Base-by-base conservation (phyloP, 2,329 filamentous ascomycete genomes). In the Fusarium redolens region DNA sequence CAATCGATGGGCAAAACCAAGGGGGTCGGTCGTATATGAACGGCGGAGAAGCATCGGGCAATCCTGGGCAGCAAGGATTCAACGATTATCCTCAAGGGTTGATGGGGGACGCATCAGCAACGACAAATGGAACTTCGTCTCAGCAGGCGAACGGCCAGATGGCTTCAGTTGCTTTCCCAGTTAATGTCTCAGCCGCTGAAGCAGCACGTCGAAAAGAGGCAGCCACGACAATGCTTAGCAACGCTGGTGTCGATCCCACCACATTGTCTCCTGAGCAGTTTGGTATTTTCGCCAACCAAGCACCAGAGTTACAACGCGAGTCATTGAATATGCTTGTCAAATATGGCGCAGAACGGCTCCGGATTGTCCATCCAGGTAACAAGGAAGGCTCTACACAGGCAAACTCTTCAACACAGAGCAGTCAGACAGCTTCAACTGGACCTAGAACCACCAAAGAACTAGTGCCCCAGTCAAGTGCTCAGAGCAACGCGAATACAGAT, bases 281-380 rank as follows among this genome's bases (percentile, higher is more conserved):
- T 68, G 85, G 82, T 71, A 90, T 90, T 20, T 89, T 91, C 71
- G 83, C 88, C 13, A 90, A 91, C 61, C 89, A 91, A 78, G 85
- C 88, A 1, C 87, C 88, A 0, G 83, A 86, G 6, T 78, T 90
- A 10, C 89, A 90, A 70, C 80, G 82, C 58, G 84, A 87, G 59
- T 90, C 89, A 1, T 79, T 91, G 18, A 83, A 82, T 3, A 88
- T 91, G 87, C 82, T 90, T 15, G 83, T 85, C 1, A 86, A 84
- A 73, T 90, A 90, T 61, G 89, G 89, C 25, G 88, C 89, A 11
- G 87, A 90, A 75, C 82, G 86, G 18, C 79, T 91, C 30, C 83
- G 86, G 15, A 90, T 91, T 54, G 86, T 91, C 9, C 88, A 89
- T 59, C 87, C 88, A 6, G 80, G 79, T 12, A 83, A 84, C 41